These are phyloP conservation scores for Pichiaceae sp. DNA, from an alignment of 1,139 yeast genomes.

Conservation along the genomic window DNA sequence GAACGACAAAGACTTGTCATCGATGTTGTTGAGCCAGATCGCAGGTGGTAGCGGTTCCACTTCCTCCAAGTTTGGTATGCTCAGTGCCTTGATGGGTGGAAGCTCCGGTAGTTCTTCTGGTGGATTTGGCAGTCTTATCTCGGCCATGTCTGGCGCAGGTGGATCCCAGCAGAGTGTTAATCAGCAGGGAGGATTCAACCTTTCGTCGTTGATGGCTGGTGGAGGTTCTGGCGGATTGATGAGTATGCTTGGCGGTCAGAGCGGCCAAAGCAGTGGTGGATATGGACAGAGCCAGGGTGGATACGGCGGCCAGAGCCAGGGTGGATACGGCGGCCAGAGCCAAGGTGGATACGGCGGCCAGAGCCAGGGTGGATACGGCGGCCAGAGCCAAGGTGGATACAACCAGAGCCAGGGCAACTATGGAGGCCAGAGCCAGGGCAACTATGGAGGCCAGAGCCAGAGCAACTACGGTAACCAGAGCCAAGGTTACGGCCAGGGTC, in stretches of 20 bases:
- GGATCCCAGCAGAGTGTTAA: slow-evolving; percentile 16
- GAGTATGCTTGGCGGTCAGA: slow-evolving; percentile 5
- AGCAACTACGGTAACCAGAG: slow-evolving; percentile 1
- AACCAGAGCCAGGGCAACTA: slow-evolving; percentile 5
- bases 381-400: slow-evolving; percentile 7
- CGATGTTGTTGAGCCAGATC: slow-evolving; percentile 19
- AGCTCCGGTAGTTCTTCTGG: background rate
- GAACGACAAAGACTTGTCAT: slow-evolving; percentile 22
- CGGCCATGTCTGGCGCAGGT: slow-evolving; percentile 17
- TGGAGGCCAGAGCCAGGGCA: background rate
- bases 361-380: slow-evolving; percentile 3
- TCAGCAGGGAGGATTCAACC: slow-evolving; percentile 20
- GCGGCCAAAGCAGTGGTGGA: slow-evolving; percentile 5
- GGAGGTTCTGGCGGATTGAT: slow-evolving; percentile 6
- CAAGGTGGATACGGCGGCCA: slow-evolving; percentile 4
- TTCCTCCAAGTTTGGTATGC: slow-evolving; percentile 17
- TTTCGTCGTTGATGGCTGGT: slow-evolving; percentile 14
- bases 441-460: slow-evolving; percentile 5
- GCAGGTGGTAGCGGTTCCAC: slow-evolving; percentile 16
- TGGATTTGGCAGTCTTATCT: slow-evolving; percentile 16
- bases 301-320: slow-evolving; percentile 3
- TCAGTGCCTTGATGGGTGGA: slow-evolving; percentile 6
- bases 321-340: slow-evolving; percentile 8
- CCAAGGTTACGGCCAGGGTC: slow-evolving; percentile 1
- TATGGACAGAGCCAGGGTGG: slow-evolving; percentile 5